phyloP scores from a whole-genome alignment of 2,329 filamentous ascomycete genomes.

The Talaromyces rugulosus region DNA sequence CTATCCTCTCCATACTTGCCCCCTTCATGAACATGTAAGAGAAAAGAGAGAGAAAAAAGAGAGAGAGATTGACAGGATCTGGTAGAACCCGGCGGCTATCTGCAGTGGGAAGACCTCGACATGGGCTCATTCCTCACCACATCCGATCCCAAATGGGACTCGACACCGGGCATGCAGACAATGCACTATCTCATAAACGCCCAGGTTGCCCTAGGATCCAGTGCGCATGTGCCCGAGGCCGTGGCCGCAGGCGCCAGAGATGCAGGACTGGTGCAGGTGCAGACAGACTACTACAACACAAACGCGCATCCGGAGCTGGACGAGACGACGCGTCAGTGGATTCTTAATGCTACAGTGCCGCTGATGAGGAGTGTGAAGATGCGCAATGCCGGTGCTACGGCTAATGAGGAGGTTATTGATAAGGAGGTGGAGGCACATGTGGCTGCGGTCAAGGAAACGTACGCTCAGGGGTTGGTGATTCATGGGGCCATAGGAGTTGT shows the following conservation, averaged over 20 bases:
- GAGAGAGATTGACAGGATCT: neutral
- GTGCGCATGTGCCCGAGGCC: neutral
- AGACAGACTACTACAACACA: neutral
- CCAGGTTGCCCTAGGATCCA: neutral
- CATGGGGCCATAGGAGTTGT: conserved; percentile 5
- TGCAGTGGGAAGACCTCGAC: conserved; percentile 27
- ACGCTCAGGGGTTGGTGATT: conserved; percentile 1
- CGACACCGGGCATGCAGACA: neutral
- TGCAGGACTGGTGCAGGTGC: neutral
- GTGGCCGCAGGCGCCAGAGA: neutral
- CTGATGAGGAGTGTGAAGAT: neutral
- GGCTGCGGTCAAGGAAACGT: neutral
- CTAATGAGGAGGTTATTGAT: neutral
- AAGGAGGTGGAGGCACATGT: neutral
- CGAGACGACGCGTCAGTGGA: conserved; percentile 1
- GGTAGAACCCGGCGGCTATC: conserved; percentile 22
- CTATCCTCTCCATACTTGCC: neutral
- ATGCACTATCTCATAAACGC: neutral
- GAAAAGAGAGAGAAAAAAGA: neutral
- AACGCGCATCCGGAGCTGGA: conserved; percentile 4
- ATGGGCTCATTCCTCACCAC: conserved; percentile 16
- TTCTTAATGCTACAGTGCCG: neutral
- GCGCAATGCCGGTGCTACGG: neutral
- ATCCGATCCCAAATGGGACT: neutral
- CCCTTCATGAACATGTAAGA: neutral